Base-by-base conservation (phyloP, 441 rosid genomes). In the Euphorbia celastroides region DNA sequence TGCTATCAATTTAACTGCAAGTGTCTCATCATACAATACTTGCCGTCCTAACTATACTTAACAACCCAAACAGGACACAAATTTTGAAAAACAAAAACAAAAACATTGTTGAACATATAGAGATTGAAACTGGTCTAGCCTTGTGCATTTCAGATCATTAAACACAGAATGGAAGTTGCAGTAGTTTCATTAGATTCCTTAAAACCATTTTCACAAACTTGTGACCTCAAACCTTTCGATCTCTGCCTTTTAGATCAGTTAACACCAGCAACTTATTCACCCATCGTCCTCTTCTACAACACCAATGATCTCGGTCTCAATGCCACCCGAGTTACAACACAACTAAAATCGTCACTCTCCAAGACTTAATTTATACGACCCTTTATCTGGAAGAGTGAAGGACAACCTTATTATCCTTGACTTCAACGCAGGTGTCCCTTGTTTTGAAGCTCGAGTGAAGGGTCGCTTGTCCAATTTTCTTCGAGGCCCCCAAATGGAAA, bases 321-420 rank as follows among this genome's bases (percentile, higher is more conserved):
- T 3, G 30, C 5, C 17, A 22, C 41, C 28, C 60, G 36, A 19
- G 7, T 38, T 27, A 54, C n/a, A 7, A 3, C 23, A 5, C 30
- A 42, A 23, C 52, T 62, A 5, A 69, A 66, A 62, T 12, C 1
- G 9, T 31, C 67, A 10, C 59, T 71, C 12, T 69, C 74, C 2
- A 11, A 56, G 9, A 50, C 74, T 11, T 62, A 6, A 64, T 14
- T 23, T n/a, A 56, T 72, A 36, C 46, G 65, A 76, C 46, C 74
- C 77, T 0, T 38, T 66, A 1, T 69, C 60, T 5, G 74, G 77
- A 32, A 73, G 70, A 34, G 61, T 77, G n/a, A 23, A 44, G 7
- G 64, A 62, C 55, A 57, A 62, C 61, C 46, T 66, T 16, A 22
- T 31, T 23, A 36, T 77, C 17, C 55, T 62, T 17, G 46, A 62